Evolutionary conservation across 306 rosid genomes (phyloP), one percentile per base, ranked within the genome.

Genomic region (Dicorynia guianensis): DNA sequence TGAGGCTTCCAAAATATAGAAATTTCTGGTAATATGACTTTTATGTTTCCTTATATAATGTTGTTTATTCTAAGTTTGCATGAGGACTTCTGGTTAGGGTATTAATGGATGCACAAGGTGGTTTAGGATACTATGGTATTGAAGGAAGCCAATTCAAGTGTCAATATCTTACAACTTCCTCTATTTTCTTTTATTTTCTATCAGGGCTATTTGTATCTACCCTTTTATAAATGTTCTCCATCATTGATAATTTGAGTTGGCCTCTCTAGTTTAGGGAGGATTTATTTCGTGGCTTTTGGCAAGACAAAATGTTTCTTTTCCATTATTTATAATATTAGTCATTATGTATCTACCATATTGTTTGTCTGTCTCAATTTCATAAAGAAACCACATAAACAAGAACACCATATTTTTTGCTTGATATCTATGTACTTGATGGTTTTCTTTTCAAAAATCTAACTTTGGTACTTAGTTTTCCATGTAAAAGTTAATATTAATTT

Each of bases 1-100:
- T 87, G 63, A 64, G 90, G 95, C 93, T 92, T 80, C 77, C 93
- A 58, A 63, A 92, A 73, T 72, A 72, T 86, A 79, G 80, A 82
- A 65, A 70, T 44, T 36, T 79, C 89, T 63, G 90, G 98, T 93
- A 71, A 44, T 62, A 33, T 52, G 57, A 12, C 59, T 67, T 69
- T 19, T 47, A 14, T 64, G 43, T 63, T 68, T 65, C 46, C 43
- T 30, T 44, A 3, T 63, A 30, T 39, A 17, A 44, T 55, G 13
- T 14, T 14, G 25, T 60, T 67, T 54, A 67, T 20, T 18, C 8
- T 17, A 49, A 54, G 56, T 30, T 62, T 74, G 58, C 55, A 47
- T 60, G 44, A 50, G 49, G 17, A 66, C 15, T n/a, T 33, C 18
- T 38, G 17, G 14, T 57, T 48, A 18, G 39, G 15, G 19, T 15